Percentiles rank a stretch among this genome's conserved stretches.
These are phyloP conservation scores for Boletus pseudopeckii DNA, from an alignment of 768 basidiomycete genomes.

Conservation along the genomic window DNA sequence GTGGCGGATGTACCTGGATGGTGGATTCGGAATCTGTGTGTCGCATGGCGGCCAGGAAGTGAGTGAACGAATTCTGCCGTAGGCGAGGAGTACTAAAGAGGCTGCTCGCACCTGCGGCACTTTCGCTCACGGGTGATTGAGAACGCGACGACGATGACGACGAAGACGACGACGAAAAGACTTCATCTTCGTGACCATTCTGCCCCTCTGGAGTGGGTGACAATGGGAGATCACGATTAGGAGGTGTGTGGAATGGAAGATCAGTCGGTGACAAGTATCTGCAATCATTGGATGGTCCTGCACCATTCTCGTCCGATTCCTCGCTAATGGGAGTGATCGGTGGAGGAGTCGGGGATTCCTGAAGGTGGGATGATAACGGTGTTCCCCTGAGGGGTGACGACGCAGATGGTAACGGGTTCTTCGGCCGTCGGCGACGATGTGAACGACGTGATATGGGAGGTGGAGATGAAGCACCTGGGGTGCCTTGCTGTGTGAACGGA, in stretches of 20 bases:
- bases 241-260: conserved; percentile 55
- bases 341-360: conserved; percentile 52
- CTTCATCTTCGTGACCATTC: conserved; percentile 23
- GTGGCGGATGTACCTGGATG: conserved; percentile 71
- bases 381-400: conserved; percentile 68
- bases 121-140: conserved; percentile 50
- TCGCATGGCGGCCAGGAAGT: conserved; percentile 55
- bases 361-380: conserved; percentile 38
- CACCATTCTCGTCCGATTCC: conserved; percentile 46
- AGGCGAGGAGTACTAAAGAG: conserved; percentile 73
- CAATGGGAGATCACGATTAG: conserved; percentile 46
- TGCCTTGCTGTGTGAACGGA: conserved; percentile 40
- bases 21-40: conserved; percentile 64
- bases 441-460: conserved; percentile 47
- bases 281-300: conserved; percentile 48
- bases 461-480: conserved; percentile 45
- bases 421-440: conserved; percentile 58
- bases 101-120: conserved; percentile 76
- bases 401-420: conserved; percentile 40
- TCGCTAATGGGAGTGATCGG: conserved; percentile 82
- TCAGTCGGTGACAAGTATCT: conserved; percentile 64
- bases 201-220: conserved; percentile 31
- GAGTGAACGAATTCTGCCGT: conserved; percentile 63
- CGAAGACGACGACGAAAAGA: conserved; percentile 26
- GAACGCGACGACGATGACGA: conserved; percentile 43